These are phyloP conservation scores for Trametes gibbosa DNA, from an alignment of 768 basidiomycete genomes.

Conservation along the genomic window DNA sequence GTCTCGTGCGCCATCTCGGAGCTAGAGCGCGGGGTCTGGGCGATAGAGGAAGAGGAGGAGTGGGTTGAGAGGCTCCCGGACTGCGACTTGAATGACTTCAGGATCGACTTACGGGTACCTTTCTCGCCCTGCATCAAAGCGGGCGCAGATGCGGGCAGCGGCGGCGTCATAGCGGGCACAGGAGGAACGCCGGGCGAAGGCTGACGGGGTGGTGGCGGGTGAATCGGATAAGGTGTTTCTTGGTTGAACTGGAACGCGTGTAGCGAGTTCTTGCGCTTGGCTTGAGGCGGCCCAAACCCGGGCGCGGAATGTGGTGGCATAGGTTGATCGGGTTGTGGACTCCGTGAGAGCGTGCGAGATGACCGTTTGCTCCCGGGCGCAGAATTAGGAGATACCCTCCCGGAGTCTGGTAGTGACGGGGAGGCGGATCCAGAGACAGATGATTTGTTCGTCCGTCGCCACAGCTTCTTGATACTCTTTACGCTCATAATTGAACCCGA, in stretches of 20 bases:
- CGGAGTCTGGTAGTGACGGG: constrained; percentile 19
- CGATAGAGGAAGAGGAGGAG: constrained; percentile 25
- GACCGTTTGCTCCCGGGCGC: constrained; percentile 7
- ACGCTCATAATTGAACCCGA: constrained; percentile 59
- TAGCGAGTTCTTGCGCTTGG: constrained; percentile 37
- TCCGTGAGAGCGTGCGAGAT: constrained; percentile 16
- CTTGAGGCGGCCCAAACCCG: constrained; percentile 25
- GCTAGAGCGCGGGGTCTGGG: constrained; percentile 31
- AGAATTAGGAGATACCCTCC: constrained; percentile 26
- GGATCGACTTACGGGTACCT: constrained; percentile 62
- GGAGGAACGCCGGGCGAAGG: constrained; percentile 23
- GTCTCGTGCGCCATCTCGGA: constrained; percentile 40
- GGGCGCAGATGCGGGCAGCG: constrained; percentile 22
- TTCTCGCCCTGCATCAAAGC: constrained; percentile 38
- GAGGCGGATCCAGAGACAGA: constrained; percentile 18
- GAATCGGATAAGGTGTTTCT: constrained; percentile 63
- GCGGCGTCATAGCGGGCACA: constrained; percentile 19
- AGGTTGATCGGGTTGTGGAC: constrained; percentile 14
- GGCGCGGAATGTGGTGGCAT: constrained; percentile 31
- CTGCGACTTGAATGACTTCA: constrained; percentile 61
- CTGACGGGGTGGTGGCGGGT: constrained; percentile 24
- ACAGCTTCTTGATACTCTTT: constrained; percentile 70
- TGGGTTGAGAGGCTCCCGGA: constrained; percentile 29
- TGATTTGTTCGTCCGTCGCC: constrained; percentile 67
- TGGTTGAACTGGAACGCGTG: constrained; percentile 67